Evolutionary conservation across 2,329 filamentous ascomycete genomes (phyloP), one percentile per base, ranked within the genome.

Genomic region (Botrytis galanthina): DNA sequence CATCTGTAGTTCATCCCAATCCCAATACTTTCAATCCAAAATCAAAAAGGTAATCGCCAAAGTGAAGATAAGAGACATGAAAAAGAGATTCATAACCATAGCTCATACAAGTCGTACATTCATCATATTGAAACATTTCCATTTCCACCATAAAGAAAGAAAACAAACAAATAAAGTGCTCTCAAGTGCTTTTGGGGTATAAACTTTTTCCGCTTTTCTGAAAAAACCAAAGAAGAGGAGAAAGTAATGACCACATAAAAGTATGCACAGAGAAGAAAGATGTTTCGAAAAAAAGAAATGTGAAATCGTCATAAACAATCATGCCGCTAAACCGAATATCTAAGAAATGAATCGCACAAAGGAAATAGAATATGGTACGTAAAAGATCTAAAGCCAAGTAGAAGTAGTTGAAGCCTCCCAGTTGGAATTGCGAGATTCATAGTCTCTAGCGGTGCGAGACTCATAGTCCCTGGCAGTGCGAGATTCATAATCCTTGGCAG

Each of bases 21-120:
- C 63, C 57, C 20, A 54, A 63, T 29, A 39, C 66, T 44, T 48
- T 54, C 72, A 57, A 54, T 63, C n/a, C 16, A 42, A 51, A 70
- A 60, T 57, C 46, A 22, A 48, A 46, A 59, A 66, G 35, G 46
- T 10, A 57, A 57, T 70, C 39, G 48, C 60, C 37, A 39, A 42
- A 63, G n/a, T 39, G 64, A 75, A 51, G 64, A 51, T 71, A 73
- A 73, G 57, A 71, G 61, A 72, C 37, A 68, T 71, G 26, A 54
- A 72, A 71, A 76, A 76, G 78, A 79, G 75, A 75, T 63, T 79
- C 78, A 76, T 80, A 67, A 72, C 37, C 70, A 72, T 72, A 78
- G 77, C 76, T 76, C 78, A 76, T 80, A 79, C 76, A 79, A 77
- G 75, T 77, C 78, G 75, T 80, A 79, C 76, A 79, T 72, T 79